A percentile compares a stretch with the other conserved stretches of the same genome.
phyloP scores from a whole-genome alignment of 495 filamentous ascomycete species.

The Penicillium mononematosum region DNA sequence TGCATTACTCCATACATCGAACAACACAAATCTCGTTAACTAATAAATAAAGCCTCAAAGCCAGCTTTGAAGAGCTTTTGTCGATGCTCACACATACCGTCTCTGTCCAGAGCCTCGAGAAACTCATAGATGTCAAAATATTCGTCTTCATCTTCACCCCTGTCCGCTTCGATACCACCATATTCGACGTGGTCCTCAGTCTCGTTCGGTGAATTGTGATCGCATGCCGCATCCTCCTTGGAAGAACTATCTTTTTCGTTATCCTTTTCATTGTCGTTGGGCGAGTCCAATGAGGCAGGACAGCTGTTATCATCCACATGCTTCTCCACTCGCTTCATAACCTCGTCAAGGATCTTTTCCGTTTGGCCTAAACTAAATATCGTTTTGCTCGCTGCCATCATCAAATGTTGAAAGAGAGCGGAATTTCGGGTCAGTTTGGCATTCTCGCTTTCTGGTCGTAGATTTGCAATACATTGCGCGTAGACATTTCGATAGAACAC shows the following conservation, averaged over 20 bases:
- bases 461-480: neutral
- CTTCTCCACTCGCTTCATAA: neutral
- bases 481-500: neutral
- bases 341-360: neutral
- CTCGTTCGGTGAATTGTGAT: neutral
- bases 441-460: neutral
- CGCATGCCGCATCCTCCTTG: neutral
- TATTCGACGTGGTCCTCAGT: neutral
- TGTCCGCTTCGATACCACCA: neutral
- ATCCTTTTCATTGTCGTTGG: neutral
- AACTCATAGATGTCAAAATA: neutral
- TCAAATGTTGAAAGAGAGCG: neutral
- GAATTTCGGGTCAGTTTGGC: neutral
- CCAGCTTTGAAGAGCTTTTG: neutral
- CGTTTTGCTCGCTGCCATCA: neutral
- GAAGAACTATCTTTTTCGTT: neutral
- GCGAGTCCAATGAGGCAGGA: neutral
- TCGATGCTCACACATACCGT: neutral
- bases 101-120: neutral
- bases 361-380: neutral
- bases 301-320: neutral
- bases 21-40: neutral
- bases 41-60: neutral
- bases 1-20: neutral
- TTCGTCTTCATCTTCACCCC: neutral